Conservation (phyloP, 2,329 filamentous ascomycete species). For the Xylaria hypoxylon region DNA sequence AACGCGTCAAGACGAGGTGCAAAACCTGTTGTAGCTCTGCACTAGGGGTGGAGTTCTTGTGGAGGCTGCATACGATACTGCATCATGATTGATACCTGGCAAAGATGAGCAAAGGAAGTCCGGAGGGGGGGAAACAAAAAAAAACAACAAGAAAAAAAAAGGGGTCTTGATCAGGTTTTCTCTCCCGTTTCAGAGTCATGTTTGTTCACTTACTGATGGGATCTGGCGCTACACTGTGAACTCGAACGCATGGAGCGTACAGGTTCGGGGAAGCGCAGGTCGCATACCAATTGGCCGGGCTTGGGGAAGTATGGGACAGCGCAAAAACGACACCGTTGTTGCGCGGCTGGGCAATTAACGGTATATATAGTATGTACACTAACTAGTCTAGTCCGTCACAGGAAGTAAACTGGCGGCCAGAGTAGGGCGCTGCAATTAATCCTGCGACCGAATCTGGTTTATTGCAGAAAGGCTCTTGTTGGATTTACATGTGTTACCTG, state of each 20-base stretch:
- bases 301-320: no score
- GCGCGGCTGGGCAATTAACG: no score
- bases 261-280: slow-evolving; percentile 43
- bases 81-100: slow-evolving; percentile 40
- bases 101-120: slow-evolving; percentile 7
- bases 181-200: no score
- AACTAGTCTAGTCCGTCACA: no score
- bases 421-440: slow-evolving; percentile 38
- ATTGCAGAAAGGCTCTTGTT: slow-evolving; percentile 16
- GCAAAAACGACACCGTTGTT: no score
- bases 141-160: no score
- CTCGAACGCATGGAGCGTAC: slow-evolving; percentile 40
- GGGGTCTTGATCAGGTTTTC: neutral
- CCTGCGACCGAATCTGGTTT: slow-evolving; percentile 25
- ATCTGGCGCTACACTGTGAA: neutral
- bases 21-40: slow-evolving; percentile 38
- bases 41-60: slow-evolving; percentile 42
- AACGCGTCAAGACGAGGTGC: no score
- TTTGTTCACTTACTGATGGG: no score
- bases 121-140: slow-evolving; percentile 6
- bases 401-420: slow-evolving; percentile 32
- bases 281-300: slow-evolving; percentile 47
- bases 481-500: slow-evolving; percentile 9
- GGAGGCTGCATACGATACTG: slow-evolving; percentile 48
- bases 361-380: no score